Base-by-base conservation (phyloP, 2,329 filamentous ascomycete species). In the Remersonia thermophila region DNA sequence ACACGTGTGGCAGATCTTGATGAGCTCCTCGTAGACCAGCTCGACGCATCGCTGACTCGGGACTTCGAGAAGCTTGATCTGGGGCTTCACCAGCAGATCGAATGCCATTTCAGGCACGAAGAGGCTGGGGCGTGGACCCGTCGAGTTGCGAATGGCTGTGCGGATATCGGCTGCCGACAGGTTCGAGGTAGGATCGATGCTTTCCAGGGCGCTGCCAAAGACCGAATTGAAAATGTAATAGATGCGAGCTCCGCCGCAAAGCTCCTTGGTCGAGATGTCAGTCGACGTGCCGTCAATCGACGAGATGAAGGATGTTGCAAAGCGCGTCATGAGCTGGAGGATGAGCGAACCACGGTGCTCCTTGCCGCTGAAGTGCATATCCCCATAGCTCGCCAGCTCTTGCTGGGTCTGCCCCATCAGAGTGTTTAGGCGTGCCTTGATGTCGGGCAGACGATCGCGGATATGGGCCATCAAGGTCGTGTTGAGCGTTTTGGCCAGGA, bases 221-320 rank as follows among this genome's bases (percentile, higher is more conserved):
- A 96, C 89, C 4, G 87, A 94, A 63, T 96, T 96, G 71, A 95
- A 96, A 49, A 96, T 95, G 62, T 96, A 95, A 65, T 96, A 96
- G 53, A 96, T 95, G 41, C 89, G 77, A 32, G 87, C 87, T 55
- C 87, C 87, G 54, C 87, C 87, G 51, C 87, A 94, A 9, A 96
- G 75, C 61, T 96, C 91, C 61, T 98, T 96, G 27, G 91, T 98
- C 13, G 91, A 96, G 43, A 98, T 98, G 55, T 98, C 89, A 11
- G 87, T 94, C 4, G 89, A 96, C 7, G 91, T 98, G 67, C 91
- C 91, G 55, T 98, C 91, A 44, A 98, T 98, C 10, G 91, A 96
- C 5, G 91, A 89, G 54, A 95, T 96, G 61, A 98, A 98, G 1
- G 87, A 94, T 3, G 85, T 91, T 8, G 91, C 91, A 53, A 98